Evolutionary conservation across 495 filamentous ascomycete species (phyloP), one percentile per base, ranked within the genome.

Genomic region (Lophiotrema nucula): DNA sequence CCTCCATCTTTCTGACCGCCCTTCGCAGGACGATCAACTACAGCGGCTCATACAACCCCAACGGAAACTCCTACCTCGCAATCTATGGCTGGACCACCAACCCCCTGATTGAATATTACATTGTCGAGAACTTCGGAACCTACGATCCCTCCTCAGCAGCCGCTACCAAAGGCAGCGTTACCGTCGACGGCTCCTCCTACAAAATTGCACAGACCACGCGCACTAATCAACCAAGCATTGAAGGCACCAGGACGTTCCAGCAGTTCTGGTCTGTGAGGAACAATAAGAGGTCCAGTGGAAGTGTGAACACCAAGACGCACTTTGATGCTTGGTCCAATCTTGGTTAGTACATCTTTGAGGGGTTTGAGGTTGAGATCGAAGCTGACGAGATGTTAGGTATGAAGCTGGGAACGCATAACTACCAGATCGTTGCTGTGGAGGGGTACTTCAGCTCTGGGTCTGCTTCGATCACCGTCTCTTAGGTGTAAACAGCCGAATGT

Each of bases 51-150:
- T 85, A 82, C 73, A 74, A 68, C 19, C 77, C 81, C 47, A 76
- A 74, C 15, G 82, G 83, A 15, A 83, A 83, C 19, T 73, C 75
- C 33, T 85, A 85, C 65, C 77, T 87, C 22, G 64, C 81, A 42
- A 70, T 87, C 59, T 85, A 86, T 66, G 82, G 82, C 48, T 86
- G 82, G 84, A 84, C 81, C 22, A 74, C 69, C 12, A 75, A 76
- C 69, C 83, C 84, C 0, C 73, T 86, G 2, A 74, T 85, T 53
- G 83, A 87, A 58, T 85, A 84, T 72, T 86, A 85, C 71, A 77
- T 87, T 52, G 68, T 85, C 47, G 83, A 86, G 66, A 72, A 73
- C 64, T 83, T 74, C 69, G 81, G 81, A 33, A 72, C 64, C 44
- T 83, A 79, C 65, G 77, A 84, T 67, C 83, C 81, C 1, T 70